Evolutionary conservation across 805 yeast genomes (phyloP), one percentile per base, ranked within the genome.

Genomic region (Hanseniaspora mollemarum): DNA sequence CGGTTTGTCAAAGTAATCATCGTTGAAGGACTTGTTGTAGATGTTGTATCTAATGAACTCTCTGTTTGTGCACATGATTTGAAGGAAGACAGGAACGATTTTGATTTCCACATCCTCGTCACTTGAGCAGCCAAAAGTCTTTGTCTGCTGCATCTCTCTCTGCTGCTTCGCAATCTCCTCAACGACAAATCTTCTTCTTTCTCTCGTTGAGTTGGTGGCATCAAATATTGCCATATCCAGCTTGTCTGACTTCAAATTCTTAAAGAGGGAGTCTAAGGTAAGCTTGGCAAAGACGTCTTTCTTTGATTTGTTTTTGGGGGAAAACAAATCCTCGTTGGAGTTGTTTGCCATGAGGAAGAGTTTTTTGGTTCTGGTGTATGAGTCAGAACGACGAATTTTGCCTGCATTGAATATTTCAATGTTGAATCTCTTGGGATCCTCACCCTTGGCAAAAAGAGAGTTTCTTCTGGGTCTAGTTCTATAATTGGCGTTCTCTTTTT

Each of bases 371-470:
- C 39, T 40, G 16, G 53, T 54, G 40, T 53, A 70, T 37, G 74
- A 73, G 57, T 76, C 74, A 57, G 71, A 74, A 57, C 90, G 67
- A 63, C 90, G 69, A 3, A 83, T 77, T 58, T 78, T 76, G 2
- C 90, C 90, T 18, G 85, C 90, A 59, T 83, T 83, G 67, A 80
- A 83, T 4, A 80, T 79, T 38, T 61, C 60, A 42, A 68, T 66
- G 35, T 68, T 64, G 53, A 67, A 54, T 36, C 57, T 53, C 16
- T 46, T 37, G 13, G 50, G 33, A 9, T 36, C 22, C 10, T 46
- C 54, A 5, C 6, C 3, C 5, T 16, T 15, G 5, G 22, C 43
- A 21, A 37, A 21, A 6, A 37, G 26, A 37, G 28, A 21, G 28
- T 16, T 21, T 37, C 41, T 37, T 37, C 41, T 37, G 3, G 4